These are phyloP conservation scores for Microsporum canis DNA, from an alignment of 2,329 filamentous ascomycete genomes.

Conservation along the genomic window DNA sequence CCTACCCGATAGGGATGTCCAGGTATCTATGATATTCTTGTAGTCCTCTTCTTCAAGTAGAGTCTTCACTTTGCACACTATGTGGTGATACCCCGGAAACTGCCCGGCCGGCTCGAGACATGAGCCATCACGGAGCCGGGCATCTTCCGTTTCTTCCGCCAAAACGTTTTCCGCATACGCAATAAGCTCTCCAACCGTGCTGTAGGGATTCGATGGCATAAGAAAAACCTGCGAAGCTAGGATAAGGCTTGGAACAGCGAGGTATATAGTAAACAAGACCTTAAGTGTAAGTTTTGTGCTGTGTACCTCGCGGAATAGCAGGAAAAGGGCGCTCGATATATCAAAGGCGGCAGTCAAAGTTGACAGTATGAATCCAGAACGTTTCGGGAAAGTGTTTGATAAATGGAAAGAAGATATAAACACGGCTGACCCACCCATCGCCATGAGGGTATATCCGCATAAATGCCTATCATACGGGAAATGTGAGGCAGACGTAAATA, in stretches of 20 bases:
- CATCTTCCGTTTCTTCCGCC: slow-evolving; percentile 42
- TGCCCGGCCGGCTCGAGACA: neutral
- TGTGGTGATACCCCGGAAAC: slow-evolving; percentile 1
- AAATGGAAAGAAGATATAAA: slow-evolving; percentile 78
- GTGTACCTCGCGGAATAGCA: slow-evolving; percentile 18
- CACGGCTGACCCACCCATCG: slow-evolving; percentile 67
- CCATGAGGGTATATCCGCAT: slow-evolving; percentile 62
- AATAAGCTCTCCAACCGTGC: slow-evolving; percentile 73
- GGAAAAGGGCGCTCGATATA: slow-evolving; percentile 53
- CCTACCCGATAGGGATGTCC: neutral
- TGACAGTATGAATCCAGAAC: slow-evolving; percentile 68
- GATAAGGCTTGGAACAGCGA: slow-evolving; percentile 58
- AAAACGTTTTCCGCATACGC: slow-evolving; percentile 51
- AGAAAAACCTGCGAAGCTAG: slow-evolving; percentile 55
- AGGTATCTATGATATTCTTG: neutral
- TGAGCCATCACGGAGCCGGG: neutral
- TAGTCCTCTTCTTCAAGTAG: slow-evolving; percentile 46
- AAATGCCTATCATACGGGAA: slow-evolving; percentile 65
- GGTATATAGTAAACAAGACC: slow-evolving; percentile 61
- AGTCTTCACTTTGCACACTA: slow-evolving; percentile 40
- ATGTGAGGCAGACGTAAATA: slow-evolving; percentile 57
- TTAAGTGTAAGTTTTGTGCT: slow-evolving; percentile 41
- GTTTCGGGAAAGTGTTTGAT: slow-evolving; percentile 67
- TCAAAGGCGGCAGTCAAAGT: slow-evolving; percentile 74
- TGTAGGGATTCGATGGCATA: slow-evolving; percentile 67